Base-by-base conservation (phyloP, 768 basidiomycete species). In the Gautieria morchelliformis region DNA sequence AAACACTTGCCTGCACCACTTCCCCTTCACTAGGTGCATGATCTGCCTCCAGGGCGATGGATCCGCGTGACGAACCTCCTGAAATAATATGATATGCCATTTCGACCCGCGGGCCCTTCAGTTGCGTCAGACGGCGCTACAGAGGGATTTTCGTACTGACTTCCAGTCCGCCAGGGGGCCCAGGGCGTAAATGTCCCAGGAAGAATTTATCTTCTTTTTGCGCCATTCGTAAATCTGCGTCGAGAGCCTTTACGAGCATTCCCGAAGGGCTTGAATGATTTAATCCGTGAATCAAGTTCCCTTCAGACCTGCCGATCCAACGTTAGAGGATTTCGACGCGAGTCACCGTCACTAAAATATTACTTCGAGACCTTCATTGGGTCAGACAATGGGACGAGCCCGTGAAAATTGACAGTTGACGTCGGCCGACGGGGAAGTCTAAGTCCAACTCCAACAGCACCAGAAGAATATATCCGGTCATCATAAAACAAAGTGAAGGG, bases 31-130 rank as follows among this genome's bases (percentile, higher is more conserved):
- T 62, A 2, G 84, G 85, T 3, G 83, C 78, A 14, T 69, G 70
- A 20, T 74, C 70, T 1, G 78, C 70, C 20, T 81, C 79, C 0
- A 90, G 70, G 1, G 87, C 80, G 14, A 89, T 74, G 4, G 77
- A 75, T 2, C 88, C 88, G 6, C 83, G 77, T 15, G 81, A 81
- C 1, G 85, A 87, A 63, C 85, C 86, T 3, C 88, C 88, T 0
- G 87, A 83, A 22, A 75, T 80, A 58, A 90, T 82, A 55, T 70
- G 75, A 63, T 78, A 79, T 40, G 84, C 71, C 47, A 9, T 44
- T 19, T 22, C 17, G 42, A 44, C 42, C 42, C 20, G 42, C 2
- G 17, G 42, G n/a, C 8, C 42, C 17, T 44, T 44, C 20, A 9
- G 8, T 44, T 9, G 9, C 17, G 17, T 44, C 17, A 22, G 42